Evolutionary conservation across 495 filamentous ascomycete species (phyloP).

Genomic region (Aspergillus biplanus): DNA sequence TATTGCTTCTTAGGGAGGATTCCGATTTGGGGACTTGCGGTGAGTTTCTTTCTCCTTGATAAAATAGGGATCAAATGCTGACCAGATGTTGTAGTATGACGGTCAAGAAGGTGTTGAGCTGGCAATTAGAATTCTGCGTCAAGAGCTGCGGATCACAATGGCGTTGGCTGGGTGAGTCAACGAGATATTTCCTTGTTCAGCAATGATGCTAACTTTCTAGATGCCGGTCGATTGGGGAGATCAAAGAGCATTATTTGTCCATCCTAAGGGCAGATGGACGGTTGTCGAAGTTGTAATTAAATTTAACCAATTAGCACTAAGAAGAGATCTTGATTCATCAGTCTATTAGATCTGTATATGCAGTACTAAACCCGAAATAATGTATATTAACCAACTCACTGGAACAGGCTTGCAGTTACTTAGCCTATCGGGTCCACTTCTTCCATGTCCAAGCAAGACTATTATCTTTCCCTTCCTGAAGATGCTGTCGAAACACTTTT

Average conservation of each 20-base stretch:
- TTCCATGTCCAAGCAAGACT: too few species aligned
- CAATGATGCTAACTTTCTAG: slow-evolving; percentile 10
- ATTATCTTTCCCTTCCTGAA: too few species aligned
- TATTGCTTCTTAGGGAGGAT: slow-evolving; percentile 79
- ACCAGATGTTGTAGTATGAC: slow-evolving; percentile 32
- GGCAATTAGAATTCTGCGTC: slow-evolving; percentile 38
- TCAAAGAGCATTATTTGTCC: slow-evolving; percentile 32
- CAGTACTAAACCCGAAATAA: too few species aligned
- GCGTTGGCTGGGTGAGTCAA: slow-evolving; percentile 36
- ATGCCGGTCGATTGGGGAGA: slow-evolving; percentile 36
- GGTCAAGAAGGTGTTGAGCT: slow-evolving; percentile 42
- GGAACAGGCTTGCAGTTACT: too few species aligned
- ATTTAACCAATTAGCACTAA: too few species aligned
- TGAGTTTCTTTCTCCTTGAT: slow-evolving; percentile 21
- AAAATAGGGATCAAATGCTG: not conserved
- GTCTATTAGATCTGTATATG: too few species aligned
- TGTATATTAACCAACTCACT: too few species aligned
- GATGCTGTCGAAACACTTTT: not conserved
- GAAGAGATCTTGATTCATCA: too few species aligned
- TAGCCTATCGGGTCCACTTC: too few species aligned
- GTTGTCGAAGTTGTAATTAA: slow-evolving; percentile 23
- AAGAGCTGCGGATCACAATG: slow-evolving; percentile 44
- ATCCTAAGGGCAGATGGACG: slow-evolving; percentile 32
- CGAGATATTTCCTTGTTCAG: not conserved
- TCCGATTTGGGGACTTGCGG: slow-evolving; percentile 73